Evolutionary conservation across 164 flowering plant genomes (phyloP).

Genomic region (Dillenia turbinata): DNA sequence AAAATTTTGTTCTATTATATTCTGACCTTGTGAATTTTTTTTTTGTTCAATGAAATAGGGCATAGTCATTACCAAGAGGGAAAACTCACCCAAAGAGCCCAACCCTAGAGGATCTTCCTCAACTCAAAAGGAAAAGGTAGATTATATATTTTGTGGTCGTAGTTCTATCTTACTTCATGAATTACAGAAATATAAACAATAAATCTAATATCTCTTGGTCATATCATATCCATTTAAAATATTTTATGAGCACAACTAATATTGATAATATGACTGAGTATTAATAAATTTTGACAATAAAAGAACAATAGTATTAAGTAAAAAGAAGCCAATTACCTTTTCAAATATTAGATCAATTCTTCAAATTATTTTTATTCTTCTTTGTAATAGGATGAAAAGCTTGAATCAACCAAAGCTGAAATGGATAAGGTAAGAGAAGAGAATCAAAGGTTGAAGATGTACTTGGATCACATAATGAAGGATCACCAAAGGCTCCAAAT

Average conservation of each 20-base stretch:
- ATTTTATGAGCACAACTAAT: no score
- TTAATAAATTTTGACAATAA: no score
- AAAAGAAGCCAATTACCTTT: no score
- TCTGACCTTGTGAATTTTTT: slow-evolving; percentile 3
- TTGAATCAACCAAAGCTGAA: slow-evolving; percentile 45
- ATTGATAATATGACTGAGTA: no score
- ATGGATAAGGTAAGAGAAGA: slow-evolving; percentile 65
- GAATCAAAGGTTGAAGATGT: slow-evolving; percentile 42
- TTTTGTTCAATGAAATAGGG: neutral
- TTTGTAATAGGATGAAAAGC: slow-evolving; percentile 28
- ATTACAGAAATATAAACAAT: no score
- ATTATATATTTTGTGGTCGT: no score
- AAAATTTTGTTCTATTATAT: no score
- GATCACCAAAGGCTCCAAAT: slow-evolving; percentile 44
- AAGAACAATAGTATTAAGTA: no score
- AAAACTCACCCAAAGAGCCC: slow-evolving; percentile 15
- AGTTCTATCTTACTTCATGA: no score
- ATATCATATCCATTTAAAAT: no score
- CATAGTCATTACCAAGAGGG: slow-evolving; percentile 9
- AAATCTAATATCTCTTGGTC: no score
- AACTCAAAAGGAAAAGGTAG: slow-evolving; percentile 20
- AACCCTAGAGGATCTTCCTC: slow-evolving; percentile 18
- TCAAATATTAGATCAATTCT: no score
- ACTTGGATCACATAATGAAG: slow-evolving; percentile 33
- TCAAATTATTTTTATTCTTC: neutral